Evolutionary conservation across 495 filamentous ascomycete species (phyloP).

Genomic region (Cladorrhinum samala): DNA sequence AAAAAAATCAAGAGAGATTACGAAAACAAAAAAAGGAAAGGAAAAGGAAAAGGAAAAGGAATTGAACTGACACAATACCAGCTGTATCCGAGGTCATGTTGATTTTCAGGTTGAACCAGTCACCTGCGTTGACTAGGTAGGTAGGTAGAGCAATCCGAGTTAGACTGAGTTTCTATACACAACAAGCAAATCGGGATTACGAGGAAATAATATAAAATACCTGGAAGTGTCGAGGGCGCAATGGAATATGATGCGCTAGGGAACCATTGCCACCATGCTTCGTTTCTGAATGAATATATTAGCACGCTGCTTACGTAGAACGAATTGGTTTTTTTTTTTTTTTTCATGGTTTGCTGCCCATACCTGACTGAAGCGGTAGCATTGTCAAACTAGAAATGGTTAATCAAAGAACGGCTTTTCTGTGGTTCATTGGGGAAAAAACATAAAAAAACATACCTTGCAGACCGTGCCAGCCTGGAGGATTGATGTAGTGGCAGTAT

Average conservation of each 20-base stretch:
- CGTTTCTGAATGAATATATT: conserved; percentile 10
- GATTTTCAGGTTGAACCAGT: conserved; percentile 27
- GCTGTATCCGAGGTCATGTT: conserved; percentile 21
- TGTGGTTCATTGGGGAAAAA: neutral
- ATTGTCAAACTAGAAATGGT: conserved; percentile 15
- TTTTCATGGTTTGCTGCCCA: neutral
- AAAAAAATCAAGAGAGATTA: neutral
- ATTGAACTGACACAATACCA: conserved; percentile 16
- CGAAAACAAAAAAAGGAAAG: neutral
- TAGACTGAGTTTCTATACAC: too few species aligned
- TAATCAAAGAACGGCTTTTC: neutral
- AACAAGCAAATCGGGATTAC: too few species aligned
- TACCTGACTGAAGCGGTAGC: conserved; percentile 16
- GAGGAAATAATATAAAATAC: conserved; percentile 1
- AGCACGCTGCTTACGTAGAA: too few species aligned
- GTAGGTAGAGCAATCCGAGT: neutral
- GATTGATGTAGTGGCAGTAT: conserved; percentile 15
- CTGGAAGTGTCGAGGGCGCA: conserved; percentile 13
- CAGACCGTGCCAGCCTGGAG: conserved; percentile 28
- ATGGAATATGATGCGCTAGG: conserved; percentile 18
- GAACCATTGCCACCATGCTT: conserved; percentile 30
- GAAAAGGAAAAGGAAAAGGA: neutral
- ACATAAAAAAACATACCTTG: conserved; percentile 14
- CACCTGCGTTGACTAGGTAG: conserved; percentile 15
- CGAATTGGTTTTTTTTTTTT: too few species aligned